Conservation (phyloP, 148 eudicot genomes). For the Salicornia ramosissima region DNA sequence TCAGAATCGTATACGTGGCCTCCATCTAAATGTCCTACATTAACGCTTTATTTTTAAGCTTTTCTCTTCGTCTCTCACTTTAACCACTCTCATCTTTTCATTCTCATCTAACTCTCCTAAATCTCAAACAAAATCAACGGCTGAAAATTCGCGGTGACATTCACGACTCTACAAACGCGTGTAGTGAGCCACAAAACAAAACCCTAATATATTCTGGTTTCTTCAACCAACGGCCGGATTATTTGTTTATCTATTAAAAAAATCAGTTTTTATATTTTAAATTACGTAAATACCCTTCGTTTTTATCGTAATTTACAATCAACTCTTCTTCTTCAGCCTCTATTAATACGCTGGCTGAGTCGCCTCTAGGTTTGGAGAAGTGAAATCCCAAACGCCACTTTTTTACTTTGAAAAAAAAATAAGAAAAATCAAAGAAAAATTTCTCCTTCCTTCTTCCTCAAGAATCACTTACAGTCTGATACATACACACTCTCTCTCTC, state of each 20-base stretch:
- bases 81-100: background rate
- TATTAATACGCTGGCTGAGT: constrained; percentile 29
- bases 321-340: background rate
- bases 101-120: background rate
- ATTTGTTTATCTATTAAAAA: background rate
- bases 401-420: constrained; percentile 5
- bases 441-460: constrained; percentile 5
- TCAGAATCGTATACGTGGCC: constrained; percentile 19
- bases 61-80: background rate
- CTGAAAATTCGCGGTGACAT: accelerated
- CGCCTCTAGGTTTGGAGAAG: constrained; percentile 39
- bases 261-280: background rate
- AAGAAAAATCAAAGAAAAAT: background rate
- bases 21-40: background rate
- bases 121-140: background rate
- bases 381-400: constrained; percentile 22
- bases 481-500: constrained; percentile 13
- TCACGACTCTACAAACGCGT: background rate
- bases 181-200: background rate
- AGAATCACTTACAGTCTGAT: background rate
- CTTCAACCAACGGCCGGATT: constrained; percentile 29
- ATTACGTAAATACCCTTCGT: constrained; percentile 2
- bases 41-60: background rate
- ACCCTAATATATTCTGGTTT: constrained; percentile 15
- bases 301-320: background rate